These are phyloP conservation scores for Aureobasidium melanogenum DNA, from an alignment of 2,329 filamentous ascomycete species.

Conservation along the genomic window DNA sequence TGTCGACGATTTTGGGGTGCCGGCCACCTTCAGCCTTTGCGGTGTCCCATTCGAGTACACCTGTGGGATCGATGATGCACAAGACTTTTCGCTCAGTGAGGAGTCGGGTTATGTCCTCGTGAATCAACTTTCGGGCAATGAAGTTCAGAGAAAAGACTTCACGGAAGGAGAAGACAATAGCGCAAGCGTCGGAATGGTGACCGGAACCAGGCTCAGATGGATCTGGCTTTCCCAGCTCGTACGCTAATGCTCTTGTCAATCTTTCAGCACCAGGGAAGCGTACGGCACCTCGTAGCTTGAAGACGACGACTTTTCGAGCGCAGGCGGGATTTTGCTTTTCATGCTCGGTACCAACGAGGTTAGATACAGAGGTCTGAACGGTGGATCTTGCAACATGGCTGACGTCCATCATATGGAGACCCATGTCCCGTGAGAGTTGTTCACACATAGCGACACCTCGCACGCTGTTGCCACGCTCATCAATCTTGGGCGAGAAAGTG, in stretches of 20 bases:
- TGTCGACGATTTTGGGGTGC: constrained; percentile 16
- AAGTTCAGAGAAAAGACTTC: constrained; percentile 20
- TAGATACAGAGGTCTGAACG: constrained; percentile 16
- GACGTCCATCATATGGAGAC: constrained; percentile 20
- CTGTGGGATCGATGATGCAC: constrained; percentile 17
- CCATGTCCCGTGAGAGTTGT: constrained; percentile 19
- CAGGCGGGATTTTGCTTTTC: constrained; percentile 7
- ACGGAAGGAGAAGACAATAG: constrained; percentile 18
- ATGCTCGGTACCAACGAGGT: constrained; percentile 11
- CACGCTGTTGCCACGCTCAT: constrained; percentile 18
- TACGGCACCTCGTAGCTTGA: constrained; percentile 19
- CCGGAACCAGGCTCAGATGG: constrained; percentile 16
- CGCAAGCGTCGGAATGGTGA: constrained; percentile 17
- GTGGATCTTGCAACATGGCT: constrained; percentile 19
- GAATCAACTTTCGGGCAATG: constrained; percentile 16
- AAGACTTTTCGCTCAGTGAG: constrained; percentile 14
- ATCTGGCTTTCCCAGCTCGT: constrained; percentile 15
- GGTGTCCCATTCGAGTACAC: constrained; percentile 16
- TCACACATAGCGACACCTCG: constrained; percentile 19
- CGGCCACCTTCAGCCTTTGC: constrained; percentile 11
- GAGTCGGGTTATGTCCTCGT: constrained; percentile 17
- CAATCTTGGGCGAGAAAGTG: constrained; percentile 19
- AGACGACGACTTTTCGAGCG: constrained; percentile 15
- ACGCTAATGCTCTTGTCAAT: constrained; percentile 17
- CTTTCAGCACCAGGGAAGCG: constrained; percentile 18